Conservation (phyloP, 2,329 filamentous ascomycete species). For the Aspergillus arachidicola region DNA sequence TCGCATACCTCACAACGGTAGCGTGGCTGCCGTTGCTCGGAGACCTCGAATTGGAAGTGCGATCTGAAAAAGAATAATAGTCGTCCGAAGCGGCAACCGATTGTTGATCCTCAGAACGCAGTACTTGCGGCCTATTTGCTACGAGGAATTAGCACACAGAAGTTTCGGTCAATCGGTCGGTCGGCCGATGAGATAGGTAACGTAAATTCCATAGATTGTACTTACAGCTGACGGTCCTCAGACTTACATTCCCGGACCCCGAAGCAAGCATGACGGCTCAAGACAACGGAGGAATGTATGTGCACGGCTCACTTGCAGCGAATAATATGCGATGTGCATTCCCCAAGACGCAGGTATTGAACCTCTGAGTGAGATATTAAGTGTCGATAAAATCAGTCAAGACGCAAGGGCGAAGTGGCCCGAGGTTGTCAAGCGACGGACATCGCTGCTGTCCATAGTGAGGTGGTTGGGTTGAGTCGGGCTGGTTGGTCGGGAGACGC, state of each 20-base stretch:
- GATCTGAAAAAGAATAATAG: constrained; percentile 52
- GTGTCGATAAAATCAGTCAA: background rate
- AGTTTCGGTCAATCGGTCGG: background rate
- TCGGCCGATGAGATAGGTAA: background rate
- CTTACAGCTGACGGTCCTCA: constrained; percentile 46
- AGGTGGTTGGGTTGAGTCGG: constrained; percentile 21
- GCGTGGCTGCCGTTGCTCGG: constrained; percentile 37
- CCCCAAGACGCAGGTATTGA: constrained; percentile 16
- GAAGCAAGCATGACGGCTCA: constrained; percentile 30
- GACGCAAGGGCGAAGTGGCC: constrained; percentile 6
- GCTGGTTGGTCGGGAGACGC: constrained; percentile 9
- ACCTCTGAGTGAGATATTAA: constrained; percentile 11
- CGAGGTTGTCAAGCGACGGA: constrained; percentile 6
- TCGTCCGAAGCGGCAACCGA: constrained; percentile 54
- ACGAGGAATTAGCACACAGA: constrained; percentile 11
- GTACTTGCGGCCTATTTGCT: constrained; percentile 50
- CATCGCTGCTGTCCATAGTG: constrained; percentile 5
- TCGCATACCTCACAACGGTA: constrained; percentile 47
- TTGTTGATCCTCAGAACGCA: constrained; percentile 46
- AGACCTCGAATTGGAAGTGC: constrained; percentile 39
- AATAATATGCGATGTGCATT: constrained; percentile 18
- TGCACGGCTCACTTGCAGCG: constrained; percentile 21
- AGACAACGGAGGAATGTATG: constrained; percentile 23
- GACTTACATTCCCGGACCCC: constrained; percentile 27
- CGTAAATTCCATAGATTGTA: constrained; percentile 3